These are phyloP conservation scores for Bolboschoenoplectus hybrid DNA, from an alignment of 202 grass and related monocot genomes.

Conservation along the genomic window DNA sequence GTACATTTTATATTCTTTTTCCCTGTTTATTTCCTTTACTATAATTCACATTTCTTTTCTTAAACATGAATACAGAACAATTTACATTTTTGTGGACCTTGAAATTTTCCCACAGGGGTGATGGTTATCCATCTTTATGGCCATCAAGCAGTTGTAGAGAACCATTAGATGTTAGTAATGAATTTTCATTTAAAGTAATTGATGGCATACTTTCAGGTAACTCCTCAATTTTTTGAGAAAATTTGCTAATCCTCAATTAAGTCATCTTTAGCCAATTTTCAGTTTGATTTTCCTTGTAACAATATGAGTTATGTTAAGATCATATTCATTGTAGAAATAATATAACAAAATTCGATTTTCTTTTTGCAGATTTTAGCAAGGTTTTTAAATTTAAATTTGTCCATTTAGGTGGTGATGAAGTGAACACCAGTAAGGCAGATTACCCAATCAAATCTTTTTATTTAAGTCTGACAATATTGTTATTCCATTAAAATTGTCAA, in stretches of 20 bases:
- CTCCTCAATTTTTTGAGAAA: constrained; percentile 27
- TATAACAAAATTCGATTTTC: neutral
- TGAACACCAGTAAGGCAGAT: constrained; percentile 80
- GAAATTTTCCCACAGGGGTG: constrained; percentile 59
- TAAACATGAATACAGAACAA: neutral
- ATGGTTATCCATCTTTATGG: constrained; percentile 71
- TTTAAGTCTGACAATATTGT: constrained; percentile 31
- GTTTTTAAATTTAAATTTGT: constrained; percentile 97
- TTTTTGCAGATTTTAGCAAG: constrained; percentile 91
- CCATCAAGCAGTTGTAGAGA: constrained; percentile 76
- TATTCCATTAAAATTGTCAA: constrained; percentile 27
- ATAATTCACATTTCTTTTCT: constrained; percentile 9
- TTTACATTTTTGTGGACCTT: neutral
- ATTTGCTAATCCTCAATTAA: constrained; percentile 8
- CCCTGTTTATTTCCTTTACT: neutral
- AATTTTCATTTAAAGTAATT: constrained; percentile 87
- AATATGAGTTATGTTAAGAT: neutral
- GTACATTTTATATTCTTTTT: constrained; percentile 39
- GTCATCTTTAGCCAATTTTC: constrained; percentile 36
- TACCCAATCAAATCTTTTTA: constrained; percentile 24
- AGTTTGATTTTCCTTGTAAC: constrained; percentile 18
- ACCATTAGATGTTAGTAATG: constrained; percentile 87
- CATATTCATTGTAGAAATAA: neutral
- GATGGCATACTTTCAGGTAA: constrained; percentile 97
- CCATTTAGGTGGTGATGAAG: constrained; percentile 95